Evolutionary conservation across 2,329 filamentous ascomycete species (phyloP).

Genomic region (Drechslera avenae): DNA sequence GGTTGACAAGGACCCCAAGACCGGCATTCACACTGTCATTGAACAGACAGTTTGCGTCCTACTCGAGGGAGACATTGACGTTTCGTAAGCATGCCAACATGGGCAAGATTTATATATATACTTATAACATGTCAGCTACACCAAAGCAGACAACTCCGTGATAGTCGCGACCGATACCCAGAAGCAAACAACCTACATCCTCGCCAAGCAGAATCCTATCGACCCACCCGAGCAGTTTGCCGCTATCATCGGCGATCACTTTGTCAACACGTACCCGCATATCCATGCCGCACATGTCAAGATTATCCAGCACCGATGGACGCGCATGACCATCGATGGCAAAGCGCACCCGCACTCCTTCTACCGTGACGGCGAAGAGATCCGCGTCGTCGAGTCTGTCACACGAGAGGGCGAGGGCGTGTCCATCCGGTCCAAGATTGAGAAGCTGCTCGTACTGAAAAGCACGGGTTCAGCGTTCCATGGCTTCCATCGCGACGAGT

Average conservation of each 20-base stretch:
- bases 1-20: conserved; percentile 77
- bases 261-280: conserved; percentile 84
- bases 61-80: conserved; percentile 89
- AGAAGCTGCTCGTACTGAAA: conserved; percentile 87
- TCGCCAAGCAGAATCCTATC: conserved; percentile 90
- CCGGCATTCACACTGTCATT: conserved; percentile 80
- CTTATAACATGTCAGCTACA: conserved; percentile 68
- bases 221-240: conserved; percentile 93
- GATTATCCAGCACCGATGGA: conserved; percentile 87
- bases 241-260: conserved; percentile 82
- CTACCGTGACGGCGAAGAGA: conserved; percentile 86
- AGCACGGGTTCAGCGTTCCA: conserved; percentile 96
- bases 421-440: conserved; percentile 76
- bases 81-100: conserved; percentile 61
- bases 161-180: conserved; percentile 97
- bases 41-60: conserved; percentile 96
- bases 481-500: conserved; percentile 91
- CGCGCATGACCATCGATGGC: conserved; percentile 83
- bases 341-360: conserved; percentile 95
- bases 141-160: conserved; percentile 88
- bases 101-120: conserved; percentile 2
- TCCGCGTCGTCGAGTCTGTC: conserved; percentile 78
- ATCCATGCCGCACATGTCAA: conserved; percentile 84
- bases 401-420: conserved; percentile 70
- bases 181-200: conserved; percentile 91